These are phyloP conservation scores for Tylopilus rubrobrunneus DNA, from an alignment of 768 basidiomycete species.

Conservation along the genomic window DNA sequence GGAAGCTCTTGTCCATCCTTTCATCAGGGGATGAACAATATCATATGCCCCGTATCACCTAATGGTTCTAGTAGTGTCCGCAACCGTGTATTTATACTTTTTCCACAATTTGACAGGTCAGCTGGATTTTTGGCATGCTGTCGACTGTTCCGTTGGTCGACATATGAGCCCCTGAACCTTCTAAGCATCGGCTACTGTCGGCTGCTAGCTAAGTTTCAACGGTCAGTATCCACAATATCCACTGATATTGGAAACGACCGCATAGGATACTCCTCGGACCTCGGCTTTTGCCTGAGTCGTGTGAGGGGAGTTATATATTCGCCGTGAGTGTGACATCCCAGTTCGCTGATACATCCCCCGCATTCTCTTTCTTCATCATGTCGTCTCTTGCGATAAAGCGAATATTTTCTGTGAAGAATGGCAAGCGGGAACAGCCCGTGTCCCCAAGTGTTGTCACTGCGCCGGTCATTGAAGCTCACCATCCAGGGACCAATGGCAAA, in stretches of 20 bases:
- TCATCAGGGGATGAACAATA: slow-evolving; percentile 56
- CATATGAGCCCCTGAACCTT: neutral
- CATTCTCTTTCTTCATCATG: slow-evolving; percentile 11
- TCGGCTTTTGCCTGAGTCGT: neutral
- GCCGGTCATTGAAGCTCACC: too few relatives aligned
- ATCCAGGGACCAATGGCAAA: too few relatives aligned
- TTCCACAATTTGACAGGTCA: slow-evolving; percentile 13
- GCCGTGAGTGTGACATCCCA: neutral
- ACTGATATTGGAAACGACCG: neutral
- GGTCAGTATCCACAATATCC: neutral
- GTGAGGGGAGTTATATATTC: neutral
- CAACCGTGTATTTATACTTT: slow-evolving; percentile 24
- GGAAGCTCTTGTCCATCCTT: slow-evolving; percentile 85
- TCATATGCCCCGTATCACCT: slow-evolving; percentile 8
- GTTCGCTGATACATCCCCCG: neutral
- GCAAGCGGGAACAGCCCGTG: slow-evolving; percentile 7
- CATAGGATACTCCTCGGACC: neutral
- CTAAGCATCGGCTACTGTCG: neutral
- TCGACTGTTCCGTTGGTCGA: neutral
- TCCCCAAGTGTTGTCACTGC: neutral
- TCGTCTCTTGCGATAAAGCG: slow-evolving; percentile 6
- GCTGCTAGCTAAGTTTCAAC: neutral
- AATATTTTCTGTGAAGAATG: slow-evolving; percentile 12
- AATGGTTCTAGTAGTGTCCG: slow-evolving; percentile 16
- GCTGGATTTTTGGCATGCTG: slow-evolving; percentile 5